phyloP scores from a whole-genome alignment of 768 basidiomycete species.

The Pilatotrama ljubarskyi region DNA sequence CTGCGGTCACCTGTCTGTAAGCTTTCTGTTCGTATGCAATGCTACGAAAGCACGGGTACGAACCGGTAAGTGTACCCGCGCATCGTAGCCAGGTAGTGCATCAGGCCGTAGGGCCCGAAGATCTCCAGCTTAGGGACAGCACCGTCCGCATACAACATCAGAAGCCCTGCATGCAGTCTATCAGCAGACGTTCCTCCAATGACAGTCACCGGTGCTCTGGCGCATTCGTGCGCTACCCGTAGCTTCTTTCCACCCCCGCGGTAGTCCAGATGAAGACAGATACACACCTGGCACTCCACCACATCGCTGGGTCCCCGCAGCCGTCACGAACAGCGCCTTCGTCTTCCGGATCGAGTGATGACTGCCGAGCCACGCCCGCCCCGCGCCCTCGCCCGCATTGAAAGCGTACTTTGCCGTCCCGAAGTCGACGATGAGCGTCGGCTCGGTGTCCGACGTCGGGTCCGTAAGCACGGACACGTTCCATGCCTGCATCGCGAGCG shows the following conservation, averaged over 20 bases:
- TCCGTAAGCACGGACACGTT: constrained; percentile 58
- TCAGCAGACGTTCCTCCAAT: constrained; percentile 11
- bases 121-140: constrained; percentile 57
- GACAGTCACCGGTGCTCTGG: neutral
- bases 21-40: neutral
- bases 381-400: constrained; percentile 83
- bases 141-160: constrained; percentile 82
- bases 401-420: constrained; percentile 84
- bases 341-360: constrained; percentile 65
- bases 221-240: neutral
- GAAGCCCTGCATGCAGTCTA: constrained; percentile 51
- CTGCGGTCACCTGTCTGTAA: neutral
- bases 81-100: constrained; percentile 71
- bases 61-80: constrained; percentile 70
- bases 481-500: constrained; percentile 40
- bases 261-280: too few species aligned
- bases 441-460: constrained; percentile 75
- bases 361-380: constrained; percentile 71
- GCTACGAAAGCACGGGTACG: constrained; percentile 18
- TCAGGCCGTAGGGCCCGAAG: constrained; percentile 71
- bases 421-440: constrained; percentile 73
- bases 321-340: constrained; percentile 71
- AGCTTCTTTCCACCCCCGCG: too few species aligned
- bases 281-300: constrained; percentile 73
- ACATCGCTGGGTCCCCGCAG: constrained; percentile 57